These are phyloP conservation scores for Pisolithus tinctorius DNA, from an alignment of 768 basidiomycete genomes.

Conservation along the genomic window DNA sequence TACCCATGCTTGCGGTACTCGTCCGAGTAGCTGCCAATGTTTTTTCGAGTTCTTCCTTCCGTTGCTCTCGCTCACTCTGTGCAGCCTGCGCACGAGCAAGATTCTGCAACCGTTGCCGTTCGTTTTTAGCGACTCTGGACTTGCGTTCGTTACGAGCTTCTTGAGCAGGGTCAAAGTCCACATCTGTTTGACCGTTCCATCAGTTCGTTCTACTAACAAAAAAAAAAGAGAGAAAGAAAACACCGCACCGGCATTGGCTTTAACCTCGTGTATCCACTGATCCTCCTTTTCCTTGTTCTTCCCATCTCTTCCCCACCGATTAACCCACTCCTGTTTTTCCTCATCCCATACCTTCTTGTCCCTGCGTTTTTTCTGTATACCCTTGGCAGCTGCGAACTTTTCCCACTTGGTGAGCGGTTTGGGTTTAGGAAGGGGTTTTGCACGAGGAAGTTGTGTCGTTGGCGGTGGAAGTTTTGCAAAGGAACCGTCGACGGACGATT, in stretches of 20 bases:
- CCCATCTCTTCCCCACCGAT: constrained; percentile 82
- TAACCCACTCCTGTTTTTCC: constrained; percentile 88
- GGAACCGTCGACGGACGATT: constrained; percentile 71
- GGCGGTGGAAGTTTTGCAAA: constrained; percentile 77
- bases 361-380: constrained; percentile 72
- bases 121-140: constrained; percentile 77
- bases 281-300: constrained; percentile 84
- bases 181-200: constrained; percentile 38
- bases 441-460: constrained; percentile 71
- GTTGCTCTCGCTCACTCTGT: constrained; percentile 34
- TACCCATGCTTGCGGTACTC: constrained; percentile 94
- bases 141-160: constrained; percentile 75
- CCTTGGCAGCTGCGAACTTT: constrained; percentile 88
- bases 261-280: constrained; percentile 92
- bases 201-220: neutral
- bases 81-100: constrained; percentile 46
- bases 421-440: constrained; percentile 89
- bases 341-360: constrained; percentile 92
- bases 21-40: constrained; percentile 68
- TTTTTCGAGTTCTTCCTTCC: constrained; percentile 70
- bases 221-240: neutral
- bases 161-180: constrained; percentile 74
- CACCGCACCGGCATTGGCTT: constrained; percentile 69
- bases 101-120: constrained; percentile 69
- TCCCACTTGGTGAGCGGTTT: constrained; percentile 97